Base-by-base conservation (phyloP, 345 rosid species). In the Moricandia arvensis region DNA sequence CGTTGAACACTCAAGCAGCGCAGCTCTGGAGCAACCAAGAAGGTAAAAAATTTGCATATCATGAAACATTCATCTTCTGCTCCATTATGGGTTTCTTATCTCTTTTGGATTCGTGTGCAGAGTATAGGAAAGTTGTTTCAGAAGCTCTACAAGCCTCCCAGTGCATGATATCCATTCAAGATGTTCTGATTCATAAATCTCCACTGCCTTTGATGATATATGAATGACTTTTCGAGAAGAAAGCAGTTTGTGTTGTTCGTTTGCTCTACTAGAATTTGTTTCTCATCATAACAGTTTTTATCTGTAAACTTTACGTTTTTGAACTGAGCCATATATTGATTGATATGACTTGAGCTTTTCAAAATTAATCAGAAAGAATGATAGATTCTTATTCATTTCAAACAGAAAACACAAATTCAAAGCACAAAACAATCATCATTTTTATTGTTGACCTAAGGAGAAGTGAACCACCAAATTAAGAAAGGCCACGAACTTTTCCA, bases 21-120 rank as follows among this genome's bases (percentile, higher is more conserved):
- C 97, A 92, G 75, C 90, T 95, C 15, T 95, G 99, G 99, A 78
- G 89, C 82, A 90, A 92, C 82, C 97, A 86, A 87, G 91, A 88
- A 85, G 97, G 97, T 90, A 72, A 17, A 60, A 34, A 7, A 3
- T 0, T 4, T 26, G 38, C 57, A 35, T 16, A 43, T 64, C 4
- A 60, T 41, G 41, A 58, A 27, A 68, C 11, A 51, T 49, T 38
- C 34, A 61, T 63, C 37, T 24, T 68, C 26, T 37, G 4, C 60
- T 3, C 24, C 24, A 17, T 24, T 45, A 54, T 37, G 13, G 37
- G 21, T 68, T 51, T 71, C 77, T 70, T 11, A 75, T 16, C 18
- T 66, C 57, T 63, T 17, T 74, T 27, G 59, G 38, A 57, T 72
- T 4, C 34, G 15, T 54, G 26, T 53, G 73, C 88, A 88, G 93